Evolutionary conservation across 306 rosid genomes (phyloP), one percentile per base, ranked within the genome.

Genomic region (Vachellia pachyceras): DNA sequence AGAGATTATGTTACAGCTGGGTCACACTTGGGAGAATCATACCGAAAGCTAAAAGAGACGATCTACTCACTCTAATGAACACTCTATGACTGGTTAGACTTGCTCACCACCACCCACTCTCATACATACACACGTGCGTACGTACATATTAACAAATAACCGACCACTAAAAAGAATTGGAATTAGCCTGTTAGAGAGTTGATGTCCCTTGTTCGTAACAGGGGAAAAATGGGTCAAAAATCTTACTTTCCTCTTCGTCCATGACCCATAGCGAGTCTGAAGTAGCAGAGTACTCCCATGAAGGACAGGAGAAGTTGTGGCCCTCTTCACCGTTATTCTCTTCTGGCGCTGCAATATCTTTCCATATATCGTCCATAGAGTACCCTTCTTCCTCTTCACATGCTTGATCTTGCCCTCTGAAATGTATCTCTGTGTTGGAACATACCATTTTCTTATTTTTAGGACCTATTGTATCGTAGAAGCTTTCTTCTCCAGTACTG

Each of bases 341-440:
- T 79, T 90, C 92, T 5, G 87, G 77, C 73, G 86, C 68, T 35
- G 69, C 89, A 49, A 96, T 90, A 72, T 94, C 97, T 86, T 87
- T 92, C 99, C 99, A 96, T 82, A 96, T 96, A 63, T 96, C 99
- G 83, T 96, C 99, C 89, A 94, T 83, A 3, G 97, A 84, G 82
- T 86, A 93, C 40, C 81, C 85, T 18, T 64, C 25, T 7, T 61
- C 61, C 8, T 55, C 77, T 44, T 80, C 87, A 23, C 70, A 80
- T 3, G 49, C 55, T 55, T 83, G 50, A 7, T 71, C 69, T 76
- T 83, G 83, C 37, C 83, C 78, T 12, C 6, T 17, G 2, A 41
- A 23, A 77, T 10, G 71, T 67, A 83, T 79, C 66, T 57, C 81
- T 44, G 76, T 65, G 9, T 84, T 69, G 15, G 61, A 46, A 46